Percentiles rank a stretch among this genome's conserved stretches.
Conservation (phyloP, 2,329 filamentous ascomycete species). For the Penicillium sp. region DNA sequence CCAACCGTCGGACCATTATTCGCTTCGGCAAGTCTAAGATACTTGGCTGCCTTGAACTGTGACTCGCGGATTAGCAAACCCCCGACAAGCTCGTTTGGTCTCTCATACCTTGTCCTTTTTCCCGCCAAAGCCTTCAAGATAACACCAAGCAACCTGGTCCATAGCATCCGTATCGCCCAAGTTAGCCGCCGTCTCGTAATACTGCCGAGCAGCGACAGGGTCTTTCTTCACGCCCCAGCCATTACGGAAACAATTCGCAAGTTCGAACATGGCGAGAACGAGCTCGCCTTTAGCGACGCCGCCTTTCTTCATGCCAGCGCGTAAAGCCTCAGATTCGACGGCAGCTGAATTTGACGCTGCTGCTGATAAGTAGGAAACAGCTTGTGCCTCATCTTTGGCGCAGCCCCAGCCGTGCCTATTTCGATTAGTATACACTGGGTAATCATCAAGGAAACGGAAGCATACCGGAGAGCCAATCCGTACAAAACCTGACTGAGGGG, state of each 20-base stretch:
- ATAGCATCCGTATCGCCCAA: constrained; percentile 95
- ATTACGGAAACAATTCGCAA: constrained; percentile 74
- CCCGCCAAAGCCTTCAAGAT: constrained; percentile 91
- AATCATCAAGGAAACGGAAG: background rate
- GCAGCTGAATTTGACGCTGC: constrained; percentile 87
- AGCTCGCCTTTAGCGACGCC: constrained; percentile 94
- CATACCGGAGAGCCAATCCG: constrained; percentile 80
- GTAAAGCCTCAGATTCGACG: constrained; percentile 79
- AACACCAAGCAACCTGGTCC: constrained; percentile 97
- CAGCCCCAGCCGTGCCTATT: constrained; percentile 90
- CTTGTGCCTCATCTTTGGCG: constrained; percentile 65
- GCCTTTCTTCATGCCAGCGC: constrained; percentile 86
- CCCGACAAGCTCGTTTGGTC: background rate
- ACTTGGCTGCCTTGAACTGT: constrained; percentile 67
- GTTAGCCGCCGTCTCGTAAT: constrained; percentile 97
- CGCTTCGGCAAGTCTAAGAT: constrained; percentile 86
- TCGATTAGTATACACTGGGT: constrained; percentile 15
- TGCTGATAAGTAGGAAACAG: constrained; percentile 79
- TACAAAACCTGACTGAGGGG: constrained; percentile 94
- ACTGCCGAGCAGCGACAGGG: constrained; percentile 78
- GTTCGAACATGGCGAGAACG: constrained; percentile 91
- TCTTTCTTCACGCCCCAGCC: constrained; percentile 92
- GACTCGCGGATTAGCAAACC: constrained; percentile 10
- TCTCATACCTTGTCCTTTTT: constrained; percentile 92
- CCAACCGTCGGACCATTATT: constrained; percentile 86